Base-by-base conservation (phyloP, 2,329 filamentous ascomycete species). In the Botryosphaeria agaves region DNA sequence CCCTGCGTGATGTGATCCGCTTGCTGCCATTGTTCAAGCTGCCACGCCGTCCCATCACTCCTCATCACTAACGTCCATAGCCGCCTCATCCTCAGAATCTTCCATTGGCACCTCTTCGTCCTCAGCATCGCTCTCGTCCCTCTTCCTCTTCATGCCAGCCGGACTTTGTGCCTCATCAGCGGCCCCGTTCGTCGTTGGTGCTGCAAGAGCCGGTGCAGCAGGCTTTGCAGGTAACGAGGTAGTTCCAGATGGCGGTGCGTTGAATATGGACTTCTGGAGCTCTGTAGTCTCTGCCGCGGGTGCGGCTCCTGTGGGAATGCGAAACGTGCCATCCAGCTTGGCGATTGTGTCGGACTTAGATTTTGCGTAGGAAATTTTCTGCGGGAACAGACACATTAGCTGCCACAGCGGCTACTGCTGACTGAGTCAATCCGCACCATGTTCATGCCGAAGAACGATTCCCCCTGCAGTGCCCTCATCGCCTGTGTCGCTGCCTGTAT, bases 351-450 rank as follows among this genome's bases (percentile, higher is more conserved):
- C 68, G 3, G 85, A 94, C 49, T 87, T 87, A 34, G 76, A 74
- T 53, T 85, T 93, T 34, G 81, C 84, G 52, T 95, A 98, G 40
- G 76, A 66, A 42, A 98, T 84, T 70, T 75, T 80, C 87, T 95
- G 42, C 14, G 33, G 14, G 12, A 15, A 14, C 26, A 16, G 25
- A n/a, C 9, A 14, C n/a, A 19, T 29, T n/a, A 21, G 16, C 18
- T 11, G n/a, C 9, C 14, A 6, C n/a, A 11, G n/a, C n/a, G n/a
- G n/a, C n/a, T n/a, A n/a, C n/a, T n/a, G n/a, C n/a, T n/a, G n/a
- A n/a, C n/a, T 16, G 18, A 18, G 29, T 26, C 26, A n/a, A 11
- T 19, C 62, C 77, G 38, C 52, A 94, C 87, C 64, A 98, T 73
- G 40, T 83, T 69, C 39, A 72, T 74, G 11, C 85, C 89, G 39